Evolutionary conservation across 2,329 filamentous ascomycete genomes (phyloP), one percentile per base, ranked within the genome.

Genomic region (Exophiala lecanii-corni): DNA sequence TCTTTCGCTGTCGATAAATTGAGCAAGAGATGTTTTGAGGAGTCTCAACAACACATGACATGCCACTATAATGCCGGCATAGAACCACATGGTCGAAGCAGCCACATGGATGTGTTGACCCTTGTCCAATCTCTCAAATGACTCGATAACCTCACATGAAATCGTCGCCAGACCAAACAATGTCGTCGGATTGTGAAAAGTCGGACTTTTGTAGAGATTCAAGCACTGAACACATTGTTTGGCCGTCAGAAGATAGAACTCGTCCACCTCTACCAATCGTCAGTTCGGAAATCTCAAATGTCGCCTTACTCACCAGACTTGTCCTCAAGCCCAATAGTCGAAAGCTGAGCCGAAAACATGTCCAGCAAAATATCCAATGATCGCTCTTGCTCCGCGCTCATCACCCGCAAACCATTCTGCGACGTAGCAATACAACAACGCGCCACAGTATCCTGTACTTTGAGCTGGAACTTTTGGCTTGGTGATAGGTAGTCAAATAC

Each of bases 351-450:
- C 36, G 68, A 64, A 36, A 62, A 68, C 4, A 57, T 55, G 13
- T 59, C 58, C 13, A 69, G 49, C 10, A 69, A 34, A 18, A 62
- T 58, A 31, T 65, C 62, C 21, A 69, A 52, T 4, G 59, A 54
- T 5, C 59, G 58, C 39, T 69, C 66, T 36, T 67, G 65, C 5
- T 68, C 63, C 1, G 53, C 12, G 0, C 60, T 58, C 57, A 69
- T 62, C n/a, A 50, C 53, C 4, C 63, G 60, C 5, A 69, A 48
- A 2, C 66, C 66, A 45, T 65, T 65, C 39, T 66, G 60, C 10
- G 62, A 48, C 2, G 64, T 57, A 1, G 61, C 62, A 2, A 59
- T 57, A 13, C 61, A 61, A 43, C 64, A 67, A 43, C 59, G 58
- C 1, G 61, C 56, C 33, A 65, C 52, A 12, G 65, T 50, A 17